Base-by-base conservation (phyloP, 139 green algal genomes). In the Volvox reticuliferus region DNA sequence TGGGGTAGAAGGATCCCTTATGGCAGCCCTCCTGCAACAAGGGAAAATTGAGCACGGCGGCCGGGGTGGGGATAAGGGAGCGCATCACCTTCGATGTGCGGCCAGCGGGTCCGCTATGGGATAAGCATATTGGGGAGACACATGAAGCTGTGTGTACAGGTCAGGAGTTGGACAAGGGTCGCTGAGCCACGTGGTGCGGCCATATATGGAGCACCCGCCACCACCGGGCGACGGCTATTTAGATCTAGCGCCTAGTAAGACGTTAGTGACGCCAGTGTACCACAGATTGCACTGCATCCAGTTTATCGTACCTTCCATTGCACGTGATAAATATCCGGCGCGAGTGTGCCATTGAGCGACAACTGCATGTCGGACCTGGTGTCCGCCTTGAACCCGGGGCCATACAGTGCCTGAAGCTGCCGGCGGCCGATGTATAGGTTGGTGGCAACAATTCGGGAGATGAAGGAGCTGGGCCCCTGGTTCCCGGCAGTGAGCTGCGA, bases 391-490 rank as follows among this genome's bases (percentile, higher is more conserved):
- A 89, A 89, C 3, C n/a, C 68, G 19, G 84, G 14, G 37, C 84
- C 84, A 44, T 89, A 89, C 84, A 89, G 36, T 37, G 84, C 67
- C 84, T 89, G 84, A 68, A 89, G 68, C 36, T 89, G 84, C 0
- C 84, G 67, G 14, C 84, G 84, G 68, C 84, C 84, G 84, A 89
- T 89, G 84, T 89, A 89, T 1, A 89, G 84, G 28, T 89, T 89
- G 68, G 84, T 89, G 36, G 84, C 84, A 14, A 89, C 84, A 3
- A 89, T 75, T 0, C 84, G 84, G 1, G 84, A 68, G 28, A 68
- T 89, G 35, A 89, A 89, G 84, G 65, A 65, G 61, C 61, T 76
- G 81, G 13, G 12, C 19, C 61, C 61, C 21, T 24, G 30, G 24
- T 30, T 30, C 21, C 71, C 71, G 21, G 26, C 21, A 35, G 5